These are phyloP conservation scores for Verticillium isaacii DNA, from an alignment of 2,329 filamentous ascomycete species.

Conservation along the genomic window DNA sequence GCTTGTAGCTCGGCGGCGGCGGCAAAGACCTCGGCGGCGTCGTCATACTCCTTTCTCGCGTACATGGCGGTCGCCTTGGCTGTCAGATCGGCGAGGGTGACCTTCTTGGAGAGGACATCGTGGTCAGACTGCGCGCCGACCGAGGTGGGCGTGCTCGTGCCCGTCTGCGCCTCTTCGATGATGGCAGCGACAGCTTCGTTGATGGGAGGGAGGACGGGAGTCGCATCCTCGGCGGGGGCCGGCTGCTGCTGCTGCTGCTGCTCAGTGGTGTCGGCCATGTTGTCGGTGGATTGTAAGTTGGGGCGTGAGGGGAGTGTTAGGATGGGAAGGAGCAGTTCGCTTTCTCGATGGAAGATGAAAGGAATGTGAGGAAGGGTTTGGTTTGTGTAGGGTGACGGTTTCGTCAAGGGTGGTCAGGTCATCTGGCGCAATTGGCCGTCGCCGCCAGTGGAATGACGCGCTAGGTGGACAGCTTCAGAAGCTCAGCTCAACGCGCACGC, in stretches of 20 bases:
- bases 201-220: slow-evolving; percentile 7
- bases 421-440: not conserved
- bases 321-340: not conserved
- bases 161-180: slow-evolving; percentile 2
- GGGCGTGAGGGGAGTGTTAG: not conserved
- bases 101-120: slow-evolving; percentile 47
- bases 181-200: slow-evolving; percentile 4
- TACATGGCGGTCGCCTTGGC: slow-evolving; percentile 81
- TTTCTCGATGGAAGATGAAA: slow-evolving; percentile 3
- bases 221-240: slow-evolving; percentile 12
- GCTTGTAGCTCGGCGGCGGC: slow-evolving; percentile 86
- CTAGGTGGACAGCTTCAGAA: slow-evolving; percentile 2
- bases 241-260: slow-evolving; percentile 12
- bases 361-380: not conserved
- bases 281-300: not conserved
- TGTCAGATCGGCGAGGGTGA: slow-evolving; percentile 71
- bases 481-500: slow-evolving; percentile 6
- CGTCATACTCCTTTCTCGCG: slow-evolving; percentile 81
- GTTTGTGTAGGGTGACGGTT: not conserved
- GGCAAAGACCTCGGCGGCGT: slow-evolving; percentile 83
- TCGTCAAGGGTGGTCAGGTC: not conserved
- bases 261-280: slow-evolving; percentile 24
- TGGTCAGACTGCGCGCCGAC: slow-evolving; percentile 26
- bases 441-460: slow-evolving; percentile 9
- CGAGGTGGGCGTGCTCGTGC: slow-evolving; percentile 5